Conservation (phyloP, 805 yeast species). For the Candida pseudoglaebosa region DNA sequence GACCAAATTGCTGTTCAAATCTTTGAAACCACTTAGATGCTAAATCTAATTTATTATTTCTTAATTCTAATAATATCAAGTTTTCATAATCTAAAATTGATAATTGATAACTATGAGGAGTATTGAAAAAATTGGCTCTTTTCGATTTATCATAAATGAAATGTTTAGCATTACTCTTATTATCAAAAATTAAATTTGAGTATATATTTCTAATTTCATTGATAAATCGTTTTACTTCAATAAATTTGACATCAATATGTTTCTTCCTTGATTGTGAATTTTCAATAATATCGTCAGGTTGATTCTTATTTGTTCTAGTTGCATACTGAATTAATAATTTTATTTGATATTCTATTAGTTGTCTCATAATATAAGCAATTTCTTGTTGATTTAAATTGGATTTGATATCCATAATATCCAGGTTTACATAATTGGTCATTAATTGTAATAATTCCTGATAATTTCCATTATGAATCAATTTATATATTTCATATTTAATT, state of each 20-base stretch:
- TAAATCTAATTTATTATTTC: constrained; percentile 35
- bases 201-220: constrained; percentile 21
- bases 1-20: constrained; percentile 22
- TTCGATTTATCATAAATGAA: constrained; percentile 18
- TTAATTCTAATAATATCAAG: constrained; percentile 30
- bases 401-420: constrained; percentile 3
- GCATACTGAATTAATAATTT: constrained; percentile 11
- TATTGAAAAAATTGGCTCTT: constrained; percentile 6
- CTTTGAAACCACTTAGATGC: constrained; percentile 37
- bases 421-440: constrained; percentile 1
- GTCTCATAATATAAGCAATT: constrained; percentile 16
- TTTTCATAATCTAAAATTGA: constrained; percentile 33
- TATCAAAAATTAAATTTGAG: constrained; percentile 18
- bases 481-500: constrained; percentile 13
- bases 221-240: neutral
- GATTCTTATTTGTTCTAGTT: constrained; percentile 3
- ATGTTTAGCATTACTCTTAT: constrained; percentile 10
- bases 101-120: constrained; percentile 8
- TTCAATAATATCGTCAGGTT: neutral
- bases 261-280: constrained; percentile 4
- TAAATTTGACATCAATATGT: neutral
- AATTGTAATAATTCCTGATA: constrained; percentile 13
- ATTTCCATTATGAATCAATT: constrained; percentile 12
- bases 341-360: constrained; percentile 18
- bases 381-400: constrained; percentile 15